phyloP scores from a whole-genome alignment of 176 grass and related monocot species.

The Stipa capillata region DNA sequence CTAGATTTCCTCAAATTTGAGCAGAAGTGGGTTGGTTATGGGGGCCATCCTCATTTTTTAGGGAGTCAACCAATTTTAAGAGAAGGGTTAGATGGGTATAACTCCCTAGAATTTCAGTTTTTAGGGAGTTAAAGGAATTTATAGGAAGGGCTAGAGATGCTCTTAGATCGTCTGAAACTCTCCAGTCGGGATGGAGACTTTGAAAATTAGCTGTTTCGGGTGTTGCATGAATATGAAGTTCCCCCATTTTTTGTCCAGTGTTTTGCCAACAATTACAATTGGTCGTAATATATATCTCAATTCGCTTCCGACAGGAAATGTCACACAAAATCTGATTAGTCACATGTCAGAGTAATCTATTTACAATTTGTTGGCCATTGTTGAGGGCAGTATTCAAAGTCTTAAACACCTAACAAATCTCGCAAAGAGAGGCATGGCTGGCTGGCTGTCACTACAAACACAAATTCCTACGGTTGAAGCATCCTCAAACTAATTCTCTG shows the following conservation, averaged over 20 bases:
- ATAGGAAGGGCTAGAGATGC: no score
- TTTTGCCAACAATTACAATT: not conserved
- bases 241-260: not conserved
- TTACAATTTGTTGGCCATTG: constrained; percentile 7
- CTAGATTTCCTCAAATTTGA: no score
- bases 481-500: not conserved
- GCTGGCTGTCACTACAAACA: not conserved
- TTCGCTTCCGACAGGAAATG: not conserved
- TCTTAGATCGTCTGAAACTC: no score
- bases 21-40: no score
- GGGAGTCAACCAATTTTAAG: no score
- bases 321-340: not conserved
- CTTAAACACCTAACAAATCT: not conserved
- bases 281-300: not conserved
- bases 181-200: not conserved
- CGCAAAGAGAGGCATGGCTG: not conserved
- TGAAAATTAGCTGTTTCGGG: not conserved
- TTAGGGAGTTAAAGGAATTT: no score
- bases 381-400: not conserved
- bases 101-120: no score
- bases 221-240: not conserved
- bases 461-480: not conserved
- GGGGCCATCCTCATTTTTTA: no score
- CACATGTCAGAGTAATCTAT: not conserved
- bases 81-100: no score